These are phyloP conservation scores for Phytopythium montanum DNA, from an alignment of 352 stramenopile species.

Conservation along the genomic window DNA sequence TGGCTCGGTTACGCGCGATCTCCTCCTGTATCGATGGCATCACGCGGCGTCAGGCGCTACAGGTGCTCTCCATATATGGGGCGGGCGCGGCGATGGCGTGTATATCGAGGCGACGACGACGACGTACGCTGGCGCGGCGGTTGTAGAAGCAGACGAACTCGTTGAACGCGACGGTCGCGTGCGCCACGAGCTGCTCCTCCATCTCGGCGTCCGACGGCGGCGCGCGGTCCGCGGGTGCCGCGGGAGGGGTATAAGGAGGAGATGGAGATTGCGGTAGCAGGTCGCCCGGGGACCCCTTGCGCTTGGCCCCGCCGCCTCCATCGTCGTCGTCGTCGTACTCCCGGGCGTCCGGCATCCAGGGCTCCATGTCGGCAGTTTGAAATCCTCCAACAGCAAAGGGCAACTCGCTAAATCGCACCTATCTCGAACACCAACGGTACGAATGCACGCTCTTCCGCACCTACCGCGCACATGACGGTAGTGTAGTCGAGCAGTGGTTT, in stretches of 20 bases:
- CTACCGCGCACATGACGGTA: too few species aligned
- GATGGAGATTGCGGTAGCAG: not conserved
- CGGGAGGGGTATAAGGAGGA: not conserved
- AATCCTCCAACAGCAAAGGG: not conserved
- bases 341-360: not conserved
- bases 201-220: conserved; percentile 41
- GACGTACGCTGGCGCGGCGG: conserved; percentile 46
- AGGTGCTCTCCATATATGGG: not conserved
- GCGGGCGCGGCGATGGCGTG: too few species aligned
- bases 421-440: not conserved
- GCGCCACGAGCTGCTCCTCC: conserved; percentile 69
- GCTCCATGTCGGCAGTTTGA: not conserved
- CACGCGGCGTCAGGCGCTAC: not conserved
- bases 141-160: conserved; percentile 63
- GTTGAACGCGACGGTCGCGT: conserved; percentile 61
- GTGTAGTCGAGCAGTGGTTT: too few species aligned
- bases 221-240: not conserved
- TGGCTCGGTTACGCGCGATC: conserved; percentile 58
- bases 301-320: not conserved
- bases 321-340: not conserved
- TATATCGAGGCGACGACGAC: too few species aligned
- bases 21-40: conserved; percentile 23
- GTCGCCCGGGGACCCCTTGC: not conserved
- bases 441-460: not conserved
- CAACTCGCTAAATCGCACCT: not conserved